A percentile compares a stretch with the other conserved stretches of the same genome.
Conservation (phyloP, 306 rosid genomes). For the Acacia acuminata region DNA sequence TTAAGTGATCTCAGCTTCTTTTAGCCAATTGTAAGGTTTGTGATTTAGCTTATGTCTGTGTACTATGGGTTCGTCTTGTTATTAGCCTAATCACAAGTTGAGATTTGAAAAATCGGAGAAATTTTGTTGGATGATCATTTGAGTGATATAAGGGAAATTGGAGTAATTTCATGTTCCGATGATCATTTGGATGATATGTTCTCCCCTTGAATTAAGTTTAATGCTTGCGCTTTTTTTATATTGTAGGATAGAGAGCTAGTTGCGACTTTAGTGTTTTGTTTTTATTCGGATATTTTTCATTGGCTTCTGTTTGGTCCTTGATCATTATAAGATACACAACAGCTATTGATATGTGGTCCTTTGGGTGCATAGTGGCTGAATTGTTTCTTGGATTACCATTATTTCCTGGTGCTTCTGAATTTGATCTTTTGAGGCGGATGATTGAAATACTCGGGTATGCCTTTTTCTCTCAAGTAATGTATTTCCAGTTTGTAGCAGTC, state of each 20-base stretch:
- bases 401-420: slow-evolving; percentile 99
- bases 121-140: background rate
- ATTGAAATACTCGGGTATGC: slow-evolving; percentile 93
- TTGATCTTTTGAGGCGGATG: slow-evolving; percentile 93
- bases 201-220: background rate
- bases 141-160: background rate
- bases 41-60: slow-evolving; percentile 25
- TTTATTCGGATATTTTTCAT: slow-evolving; percentile 23
- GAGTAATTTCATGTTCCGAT: background rate
- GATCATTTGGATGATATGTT: background rate
- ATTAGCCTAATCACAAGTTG: slow-evolving; percentile 6
- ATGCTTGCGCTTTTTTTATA: background rate
- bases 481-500: slow-evolving; percentile 8
- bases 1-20: slow-evolving; percentile 17
- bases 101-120: background rate
- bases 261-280: slow-evolving; percentile 3
- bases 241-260: slow-evolving; percentile 4
- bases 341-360: slow-evolving; percentile 99
- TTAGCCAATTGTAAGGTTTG: slow-evolving; percentile 6
- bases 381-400: slow-evolving; percentile 94
- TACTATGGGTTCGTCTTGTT: slow-evolving; percentile 19
- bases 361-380: slow-evolving; percentile 99
- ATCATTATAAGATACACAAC: slow-evolving; percentile 76
- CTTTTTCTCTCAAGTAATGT: slow-evolving; percentile 23
- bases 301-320: slow-evolving; percentile 44